Percentiles rank a stretch among this genome's conserved stretches.
These are phyloP conservation scores for Elsinoe batatas DNA, from an alignment of 2,329 filamentous ascomycete species.

Conservation along the genomic window DNA sequence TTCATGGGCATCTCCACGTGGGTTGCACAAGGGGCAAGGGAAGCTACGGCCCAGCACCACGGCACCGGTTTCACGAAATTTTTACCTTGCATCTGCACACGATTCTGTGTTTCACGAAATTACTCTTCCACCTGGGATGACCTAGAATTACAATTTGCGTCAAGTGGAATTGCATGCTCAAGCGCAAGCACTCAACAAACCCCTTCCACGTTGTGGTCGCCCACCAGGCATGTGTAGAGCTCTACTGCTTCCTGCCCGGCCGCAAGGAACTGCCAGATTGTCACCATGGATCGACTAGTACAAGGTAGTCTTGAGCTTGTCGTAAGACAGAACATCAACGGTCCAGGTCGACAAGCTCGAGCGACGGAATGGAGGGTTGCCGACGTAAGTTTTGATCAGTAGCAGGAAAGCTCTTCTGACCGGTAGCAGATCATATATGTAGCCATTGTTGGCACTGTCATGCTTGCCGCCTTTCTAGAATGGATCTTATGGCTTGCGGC, in stretches of 20 bases:
- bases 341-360: not conserved
- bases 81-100: not conserved
- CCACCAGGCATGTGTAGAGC: too few relatives aligned
- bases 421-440: conserved; percentile 68
- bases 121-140: not conserved
- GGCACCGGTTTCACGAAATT: not conserved
- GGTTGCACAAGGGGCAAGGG: not conserved
- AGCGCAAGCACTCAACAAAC: too few relatives aligned
- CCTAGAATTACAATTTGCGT: too few relatives aligned
- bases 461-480: conserved; percentile 77
- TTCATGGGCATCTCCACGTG: not conserved
- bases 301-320: not conserved
- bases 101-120: not conserved
- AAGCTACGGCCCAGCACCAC: not conserved
- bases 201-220: too few relatives aligned
- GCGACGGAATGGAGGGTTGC: conserved; percentile 19
- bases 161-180: too few relatives aligned
- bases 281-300: not conserved
- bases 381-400: conserved; percentile 28
- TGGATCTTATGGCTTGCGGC: conserved; percentile 94
- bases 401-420: not conserved
- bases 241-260: too few relatives aligned
- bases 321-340: conserved; percentile 10
- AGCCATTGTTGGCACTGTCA: conserved; percentile 66
- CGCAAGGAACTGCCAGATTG: too few relatives aligned